Evolutionary conservation across 495 filamentous ascomycete species (phyloP).

Genomic region (Penicillium alfredii): DNA sequence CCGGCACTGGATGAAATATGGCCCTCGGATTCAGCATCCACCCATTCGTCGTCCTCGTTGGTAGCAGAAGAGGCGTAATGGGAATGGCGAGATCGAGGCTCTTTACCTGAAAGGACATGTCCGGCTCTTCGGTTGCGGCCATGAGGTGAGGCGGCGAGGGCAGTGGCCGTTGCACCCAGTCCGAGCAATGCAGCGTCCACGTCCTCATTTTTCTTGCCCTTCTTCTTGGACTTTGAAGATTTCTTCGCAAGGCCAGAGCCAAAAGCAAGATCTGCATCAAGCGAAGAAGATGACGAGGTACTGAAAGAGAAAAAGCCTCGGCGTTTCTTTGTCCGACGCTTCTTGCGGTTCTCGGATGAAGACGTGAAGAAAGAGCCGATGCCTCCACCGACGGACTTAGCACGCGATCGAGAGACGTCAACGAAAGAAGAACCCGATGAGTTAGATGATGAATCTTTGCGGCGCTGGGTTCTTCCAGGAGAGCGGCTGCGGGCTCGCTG

Average conservation of each 20-base stretch:
- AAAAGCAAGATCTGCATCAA: constrained; percentile 51
- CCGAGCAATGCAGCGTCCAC: constrained; percentile 51
- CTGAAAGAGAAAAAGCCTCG: constrained; percentile 56
- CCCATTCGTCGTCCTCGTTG: constrained; percentile 54
- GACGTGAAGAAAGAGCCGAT: constrained; percentile 46
- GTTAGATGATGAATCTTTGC: constrained; percentile 35
- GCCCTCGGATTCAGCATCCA: constrained; percentile 51
- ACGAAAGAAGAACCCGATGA: constrained; percentile 30
- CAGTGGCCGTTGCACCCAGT: constrained; percentile 52
- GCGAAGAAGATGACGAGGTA: constrained; percentile 55
- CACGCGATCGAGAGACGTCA: constrained; percentile 25
- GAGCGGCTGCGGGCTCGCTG: constrained; percentile 28
- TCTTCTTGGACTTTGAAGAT: constrained; percentile 28
- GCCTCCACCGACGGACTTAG: constrained; percentile 24
- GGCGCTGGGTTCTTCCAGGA: constrained; percentile 22
- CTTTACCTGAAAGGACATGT: constrained; percentile 37
- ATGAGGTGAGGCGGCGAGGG: constrained; percentile 42
- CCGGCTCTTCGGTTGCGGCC: constrained; percentile 28
- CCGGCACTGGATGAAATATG: constrained; percentile 42
- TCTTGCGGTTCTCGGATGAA: constrained; percentile 44
- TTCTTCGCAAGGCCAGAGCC: constrained; percentile 32
- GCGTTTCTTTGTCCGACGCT: constrained; percentile 33
- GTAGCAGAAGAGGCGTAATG: constrained; percentile 28
- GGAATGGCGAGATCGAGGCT: constrained; percentile 25
- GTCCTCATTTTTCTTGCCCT: constrained; percentile 39